Evolutionary conservation across 305 asterid species (phyloP).

Genomic region (Fraxinus sp.): DNA sequence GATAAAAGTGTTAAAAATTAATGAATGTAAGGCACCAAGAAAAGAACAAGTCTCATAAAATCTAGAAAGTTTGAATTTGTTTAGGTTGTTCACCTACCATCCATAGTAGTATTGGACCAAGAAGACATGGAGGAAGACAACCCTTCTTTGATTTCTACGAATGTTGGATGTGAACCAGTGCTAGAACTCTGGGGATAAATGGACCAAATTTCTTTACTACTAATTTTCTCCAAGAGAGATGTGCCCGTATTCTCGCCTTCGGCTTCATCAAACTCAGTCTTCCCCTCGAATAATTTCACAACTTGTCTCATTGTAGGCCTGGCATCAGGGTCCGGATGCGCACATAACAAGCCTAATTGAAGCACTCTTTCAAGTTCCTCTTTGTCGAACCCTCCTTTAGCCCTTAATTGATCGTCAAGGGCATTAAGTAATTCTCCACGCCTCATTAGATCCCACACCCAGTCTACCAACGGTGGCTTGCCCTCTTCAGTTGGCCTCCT

Average conservation of each 20-base stretch:
- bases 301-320: conserved; percentile 83
- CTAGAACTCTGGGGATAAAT: conserved; percentile 34
- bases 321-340: conserved; percentile 48
- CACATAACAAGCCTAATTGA: conserved; percentile 59
- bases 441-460: conserved; percentile 57
- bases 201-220: conserved; percentile 38
- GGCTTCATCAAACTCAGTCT: conserved; percentile 33
- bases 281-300: conserved; percentile 57
- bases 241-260: conserved; percentile 50
- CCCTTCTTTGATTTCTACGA: conserved; percentile 50
- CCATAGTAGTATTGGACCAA: conserved; percentile 46
- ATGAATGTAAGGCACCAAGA: not conserved
- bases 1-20: not conserved
- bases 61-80: not conserved
- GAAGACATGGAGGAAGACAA: conserved; percentile 52
- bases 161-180: conserved; percentile 54
- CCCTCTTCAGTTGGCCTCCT: conserved; percentile 61
- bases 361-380: conserved; percentile 55
- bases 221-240: conserved; percentile 50
- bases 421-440: conserved; percentile 46
- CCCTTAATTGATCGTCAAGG: conserved; percentile 38
- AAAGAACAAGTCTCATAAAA: not conserved
- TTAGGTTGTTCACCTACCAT: conserved; percentile 49
- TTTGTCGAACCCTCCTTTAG: conserved; percentile 34
- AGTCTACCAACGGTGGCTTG: conserved; percentile 54